Evolutionary conservation across 2,329 filamentous ascomycete genomes (phyloP), one percentile per base, ranked within the genome.

Genomic region (Fusarium dlaminii): DNA sequence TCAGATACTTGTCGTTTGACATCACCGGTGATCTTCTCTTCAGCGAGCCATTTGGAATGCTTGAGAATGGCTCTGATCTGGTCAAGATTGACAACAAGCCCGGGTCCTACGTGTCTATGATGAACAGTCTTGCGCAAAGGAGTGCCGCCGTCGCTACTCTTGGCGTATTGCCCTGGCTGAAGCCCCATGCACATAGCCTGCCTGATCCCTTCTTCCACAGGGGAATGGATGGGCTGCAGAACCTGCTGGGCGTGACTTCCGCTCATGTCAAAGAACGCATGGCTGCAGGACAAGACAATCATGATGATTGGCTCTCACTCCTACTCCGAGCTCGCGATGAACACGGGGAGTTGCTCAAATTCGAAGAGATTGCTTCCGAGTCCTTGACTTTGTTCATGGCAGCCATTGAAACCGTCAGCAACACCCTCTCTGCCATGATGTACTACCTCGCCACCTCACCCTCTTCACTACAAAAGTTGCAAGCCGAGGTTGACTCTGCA

Each of bases 21-120:
- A 65, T 65, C 12, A 67, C 42, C 1, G 64, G 45, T 8, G 60
- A 65, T 15, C 60, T 67, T 12, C 36, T 46, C 8, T 67, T 65
- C 29, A 40, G 51, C 6, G 51, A 45, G 3, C 64, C 64, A 6
- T 67, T 67, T 3, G 60, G 60, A 1, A 40, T 67, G 30, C 24
- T 67, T 8, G 15, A 39, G 1, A 65, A 67, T 18, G 60, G 51
- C 1, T 67, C 60, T 13, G 52, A 67, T 17, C 22, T 29, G 0
- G 60, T 58, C 4, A 46, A 46, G 17, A n/a, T 65, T 22, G 29
- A 55, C 2, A 66, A 39, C 18, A 12, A 52, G 39, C 39, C 51
- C 18, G 2, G 37, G n/a, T 42, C n/a, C 2, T 52, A 36, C 30
- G 17, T 52, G 4, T 52, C 48, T 17, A 52, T 52, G 48, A 52